Evolutionary conservation across 768 basidiomycete species (phyloP), one percentile per base, ranked within the genome.

Genomic region (Suillus hirtellus): DNA sequence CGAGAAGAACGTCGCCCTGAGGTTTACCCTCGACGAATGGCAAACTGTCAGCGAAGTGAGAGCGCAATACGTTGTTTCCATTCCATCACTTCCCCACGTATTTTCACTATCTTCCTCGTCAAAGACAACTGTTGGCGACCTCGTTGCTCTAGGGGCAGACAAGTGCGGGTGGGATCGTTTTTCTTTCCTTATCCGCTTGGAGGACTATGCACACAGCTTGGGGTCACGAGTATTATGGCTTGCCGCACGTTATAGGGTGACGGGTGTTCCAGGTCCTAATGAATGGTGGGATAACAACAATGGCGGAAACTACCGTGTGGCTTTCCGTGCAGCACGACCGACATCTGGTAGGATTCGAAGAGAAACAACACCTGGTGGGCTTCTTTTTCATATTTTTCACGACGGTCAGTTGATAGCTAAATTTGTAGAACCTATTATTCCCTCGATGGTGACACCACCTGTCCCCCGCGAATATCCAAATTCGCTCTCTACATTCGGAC

Each of bases 221-320:
- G 73, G 77, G 24, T 77, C 80, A 0, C 78, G 87, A 37, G 84
- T 81, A 2, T 72, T 92, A 60, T 89, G 80, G 80, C 77, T 92
- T 17, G 89, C 85, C 61, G 82, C 83, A 11, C 77, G 92, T 55
- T 88, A 82, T 71, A 69, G 73, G 37, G 69, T 77, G 2, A 66
- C 61, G 19, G 38, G 34, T 11, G n/a, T 70, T 69, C 69, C 76
- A 71, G 74, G 82, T 70, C 71, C 76, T 9, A 84, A 81, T 1
- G 96, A 99, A 78, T 91, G 89, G 83, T 99, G 96, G 96, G 96
- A 99, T 77, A 96, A 95, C 72, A 96, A 96, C 68, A 76, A 68
- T 3, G 89, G 88, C 0, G 66, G 73, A 66, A 96, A 99, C 73
- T 98, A 96, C 79, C 79, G 83, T 31, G 77, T 97, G 60, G 80